Conservation (phyloP, 2,329 filamentous ascomycete species). For the Monilinia vaccinii-corymbosi region DNA sequence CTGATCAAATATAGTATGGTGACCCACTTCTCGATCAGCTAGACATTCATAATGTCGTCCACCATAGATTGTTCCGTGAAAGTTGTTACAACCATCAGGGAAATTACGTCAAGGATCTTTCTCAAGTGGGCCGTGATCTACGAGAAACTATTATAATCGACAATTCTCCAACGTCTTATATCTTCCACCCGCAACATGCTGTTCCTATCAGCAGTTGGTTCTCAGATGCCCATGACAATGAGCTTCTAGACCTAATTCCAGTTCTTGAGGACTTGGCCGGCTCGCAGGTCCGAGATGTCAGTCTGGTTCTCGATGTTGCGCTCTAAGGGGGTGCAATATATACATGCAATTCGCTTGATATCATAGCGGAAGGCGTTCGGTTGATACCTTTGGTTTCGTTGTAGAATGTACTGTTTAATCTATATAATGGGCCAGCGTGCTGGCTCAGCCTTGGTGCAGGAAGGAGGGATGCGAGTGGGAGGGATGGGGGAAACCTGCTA, state of each 20-base stretch:
- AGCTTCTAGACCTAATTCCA: slow-evolving; percentile 92
- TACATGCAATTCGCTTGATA: slow-evolving; percentile 29
- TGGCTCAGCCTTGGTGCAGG: slow-evolving; percentile 18
- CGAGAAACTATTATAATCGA: slow-evolving; percentile 99
- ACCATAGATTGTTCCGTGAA: slow-evolving; percentile 92
- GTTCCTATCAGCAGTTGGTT: slow-evolving; percentile 99
- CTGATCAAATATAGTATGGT: slow-evolving; percentile 58
- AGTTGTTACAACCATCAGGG: slow-evolving; percentile 99
- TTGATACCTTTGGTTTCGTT: slow-evolving; percentile 32
- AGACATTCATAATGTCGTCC: slow-evolving; percentile 93
- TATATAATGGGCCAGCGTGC: slow-evolving; percentile 30
- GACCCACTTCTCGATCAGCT: slow-evolving; percentile 93
- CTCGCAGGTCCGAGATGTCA: slow-evolving; percentile 85
- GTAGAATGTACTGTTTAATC: slow-evolving; percentile 34
- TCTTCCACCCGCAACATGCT: slow-evolving; percentile 97
- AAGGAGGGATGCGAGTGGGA: slow-evolving; percentile 7
- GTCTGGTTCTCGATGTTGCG: slow-evolving; percentile 89
- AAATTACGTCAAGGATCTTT: slow-evolving; percentile 98
- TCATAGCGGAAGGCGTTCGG: slow-evolving; percentile 33
- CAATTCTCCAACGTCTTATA: slow-evolving; percentile 98
- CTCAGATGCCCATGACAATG: slow-evolving; percentile 97
- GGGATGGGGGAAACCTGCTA: slow-evolving; percentile 4
- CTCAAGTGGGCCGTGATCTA: slow-evolving; percentile 89
- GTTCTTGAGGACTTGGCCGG: slow-evolving; percentile 95
- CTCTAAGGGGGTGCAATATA: slow-evolving; percentile 40